These are phyloP conservation scores for Boletales sp. DNA, from an alignment of 768 basidiomycete genomes.

Conservation along the genomic window DNA sequence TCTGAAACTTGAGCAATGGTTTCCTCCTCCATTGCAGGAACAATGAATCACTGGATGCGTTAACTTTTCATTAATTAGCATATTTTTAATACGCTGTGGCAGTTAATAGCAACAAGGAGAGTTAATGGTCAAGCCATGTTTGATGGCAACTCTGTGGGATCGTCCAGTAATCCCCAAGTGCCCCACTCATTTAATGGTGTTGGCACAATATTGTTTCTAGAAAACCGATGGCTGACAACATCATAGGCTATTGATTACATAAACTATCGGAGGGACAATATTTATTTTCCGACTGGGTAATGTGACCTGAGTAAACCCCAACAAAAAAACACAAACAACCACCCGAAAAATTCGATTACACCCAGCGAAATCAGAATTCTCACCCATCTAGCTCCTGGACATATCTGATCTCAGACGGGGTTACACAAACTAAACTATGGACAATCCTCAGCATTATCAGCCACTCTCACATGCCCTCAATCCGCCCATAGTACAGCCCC, in stretches of 20 bases:
- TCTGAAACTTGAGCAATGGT: constrained; percentile 22
- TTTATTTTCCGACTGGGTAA: constrained; percentile 23
- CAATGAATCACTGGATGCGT: too few relatives aligned
- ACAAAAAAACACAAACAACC: constrained; percentile 23
- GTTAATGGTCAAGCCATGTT: too few relatives aligned
- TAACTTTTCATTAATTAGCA: too few relatives aligned
- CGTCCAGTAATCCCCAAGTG: too few relatives aligned
- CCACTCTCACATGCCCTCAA: constrained; percentile 77
- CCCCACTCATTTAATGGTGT: too few relatives aligned
- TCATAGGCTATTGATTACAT: too few relatives aligned
- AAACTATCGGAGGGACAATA: constrained; percentile 18
- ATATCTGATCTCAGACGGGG: constrained; percentile 18
- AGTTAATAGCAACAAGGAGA: too few relatives aligned
- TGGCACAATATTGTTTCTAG: too few relatives aligned
- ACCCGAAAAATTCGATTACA: constrained; percentile 29
- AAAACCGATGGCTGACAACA: neutral
- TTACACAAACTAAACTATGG: constrained; percentile 29
- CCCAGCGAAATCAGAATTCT: constrained; percentile 28
- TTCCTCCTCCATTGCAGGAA: constrained; percentile 8
- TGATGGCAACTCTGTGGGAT: too few relatives aligned
- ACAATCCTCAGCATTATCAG: constrained; percentile 79
- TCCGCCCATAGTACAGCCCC: constrained; percentile 40
- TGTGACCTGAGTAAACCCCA: constrained; percentile 28
- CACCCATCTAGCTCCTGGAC: constrained; percentile 18
- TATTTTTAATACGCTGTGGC: too few relatives aligned